Evolutionary conservation across 1,139 yeast species (phyloP).

Genomic region (Kodamaea ohmeri): DNA sequence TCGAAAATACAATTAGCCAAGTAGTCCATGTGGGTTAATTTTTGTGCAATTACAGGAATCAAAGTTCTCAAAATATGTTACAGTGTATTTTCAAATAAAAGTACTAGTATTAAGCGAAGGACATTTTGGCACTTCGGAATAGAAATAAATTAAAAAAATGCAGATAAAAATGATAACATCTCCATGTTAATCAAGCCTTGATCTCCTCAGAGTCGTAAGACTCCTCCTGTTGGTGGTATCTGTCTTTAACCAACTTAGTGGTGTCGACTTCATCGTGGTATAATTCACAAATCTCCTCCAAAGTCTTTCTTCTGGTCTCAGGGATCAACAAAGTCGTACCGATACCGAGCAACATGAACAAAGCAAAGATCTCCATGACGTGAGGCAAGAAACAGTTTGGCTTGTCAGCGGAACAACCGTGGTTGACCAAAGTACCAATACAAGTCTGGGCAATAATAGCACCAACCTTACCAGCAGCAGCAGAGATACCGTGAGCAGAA

Average conservation of each 20-base stretch:
- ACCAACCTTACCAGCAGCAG: constrained; percentile 94
- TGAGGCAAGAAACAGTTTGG: constrained; percentile 80
- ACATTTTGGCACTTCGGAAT: not conserved
- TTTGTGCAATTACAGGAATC: no score
- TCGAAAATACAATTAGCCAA: no score
- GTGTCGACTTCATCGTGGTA: constrained; percentile 73
- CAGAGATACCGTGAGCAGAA: constrained; percentile 96
- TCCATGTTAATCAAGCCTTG: constrained; percentile 9
- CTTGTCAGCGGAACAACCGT: constrained; percentile 61
- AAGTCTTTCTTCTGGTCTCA: constrained; percentile 86
- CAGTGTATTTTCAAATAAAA: not conserved
- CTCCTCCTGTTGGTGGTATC: constrained; percentile 19
- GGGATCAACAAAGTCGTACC: constrained; percentile 66
- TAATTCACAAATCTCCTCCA: constrained; percentile 75
- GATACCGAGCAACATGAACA: constrained; percentile 82
- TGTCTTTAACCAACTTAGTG: constrained; percentile 24
- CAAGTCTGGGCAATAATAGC: constrained; percentile 94
- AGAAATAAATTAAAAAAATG: constrained; percentile 2
- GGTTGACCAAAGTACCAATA: constrained; percentile 79
- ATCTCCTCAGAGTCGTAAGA: constrained; percentile 18
- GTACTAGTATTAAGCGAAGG: not conserved
- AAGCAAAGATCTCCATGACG: constrained; percentile 88
- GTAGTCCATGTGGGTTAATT: no score
- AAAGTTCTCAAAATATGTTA: no score
- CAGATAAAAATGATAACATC: not conserved